Evolutionary conservation across 306 rosid genomes (phyloP).

Genomic region (Amphicarpaea edgeworthii): DNA sequence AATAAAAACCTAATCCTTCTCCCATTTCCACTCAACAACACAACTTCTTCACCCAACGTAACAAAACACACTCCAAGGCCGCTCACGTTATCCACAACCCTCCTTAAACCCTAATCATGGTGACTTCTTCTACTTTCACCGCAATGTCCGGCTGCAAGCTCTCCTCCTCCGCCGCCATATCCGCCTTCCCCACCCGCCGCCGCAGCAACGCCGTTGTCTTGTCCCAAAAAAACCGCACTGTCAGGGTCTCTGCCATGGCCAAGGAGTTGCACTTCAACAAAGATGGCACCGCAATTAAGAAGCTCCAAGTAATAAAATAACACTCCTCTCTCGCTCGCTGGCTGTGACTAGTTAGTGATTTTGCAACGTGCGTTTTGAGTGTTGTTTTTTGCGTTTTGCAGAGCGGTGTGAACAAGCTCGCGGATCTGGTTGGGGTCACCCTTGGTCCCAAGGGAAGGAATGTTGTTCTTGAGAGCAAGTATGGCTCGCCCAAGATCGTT

Average conservation of each 20-base stretch:
- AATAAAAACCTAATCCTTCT: constrained; percentile 48
- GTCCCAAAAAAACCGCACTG: constrained; percentile 40
- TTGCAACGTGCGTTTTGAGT: constrained; percentile 19
- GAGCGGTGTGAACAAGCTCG: constrained; percentile 98
- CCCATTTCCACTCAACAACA: neutral
- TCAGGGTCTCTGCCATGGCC: constrained; percentile 88
- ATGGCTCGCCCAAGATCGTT: constrained; percentile 97
- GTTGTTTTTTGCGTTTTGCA: constrained; percentile 33
- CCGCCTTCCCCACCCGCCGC: constrained; percentile 60
- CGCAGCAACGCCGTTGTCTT: constrained; percentile 52
- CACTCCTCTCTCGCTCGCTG: too few relatives aligned
- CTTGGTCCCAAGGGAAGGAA: constrained; percentile 99
- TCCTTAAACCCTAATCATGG: constrained; percentile 64
- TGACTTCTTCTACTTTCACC: constrained; percentile 85
- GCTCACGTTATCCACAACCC: constrained; percentile 42
- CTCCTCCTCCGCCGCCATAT: constrained; percentile 73
- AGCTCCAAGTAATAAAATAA: constrained; percentile 68
- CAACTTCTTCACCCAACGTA: too few relatives aligned
- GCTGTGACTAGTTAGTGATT: too few relatives aligned
- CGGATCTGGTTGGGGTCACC: constrained; percentile 97
- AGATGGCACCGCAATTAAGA: constrained; percentile 94
- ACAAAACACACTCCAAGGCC: neutral
- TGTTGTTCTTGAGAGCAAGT: constrained; percentile 97
- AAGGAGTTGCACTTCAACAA: constrained; percentile 93
- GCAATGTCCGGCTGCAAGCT: constrained; percentile 69